Base-by-base conservation (phyloP, 352 stramenopile genomes). In the Pythium biforme region DNA sequence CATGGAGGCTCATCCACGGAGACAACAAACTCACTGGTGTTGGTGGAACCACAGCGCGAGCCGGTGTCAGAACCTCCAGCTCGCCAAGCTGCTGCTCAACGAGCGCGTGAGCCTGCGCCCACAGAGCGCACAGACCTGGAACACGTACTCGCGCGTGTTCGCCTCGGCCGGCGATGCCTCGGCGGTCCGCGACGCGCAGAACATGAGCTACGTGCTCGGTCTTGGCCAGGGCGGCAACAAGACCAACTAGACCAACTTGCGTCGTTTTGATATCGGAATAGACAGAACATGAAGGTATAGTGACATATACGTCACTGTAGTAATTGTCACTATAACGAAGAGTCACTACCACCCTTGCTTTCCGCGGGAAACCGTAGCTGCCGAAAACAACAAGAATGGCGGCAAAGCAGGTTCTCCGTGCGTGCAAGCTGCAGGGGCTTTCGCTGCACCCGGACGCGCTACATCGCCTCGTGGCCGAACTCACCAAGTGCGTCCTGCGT, bases 141-240 rank as follows among this genome's bases (percentile, higher is more conserved):
- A 80, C 56, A 76, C 76, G 10, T 94, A 84, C 65, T 92, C 80
- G 31, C 78, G 77, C 39, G 72, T 95, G 27, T 89, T 77, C 10
- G 82, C 77, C 59, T 81, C 77, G 11, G 76, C 86, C 49, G 81
- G 85, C 34, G 86, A 95, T 49, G 59, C 76, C 23, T 86, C 79
- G 20, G 85, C 76, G n/a, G 77, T 94, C 49, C 81, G 83, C 29
- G 84, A 93, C 37, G 86, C 86, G n/a, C 81, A 93, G 69, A 85
- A 76, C 63, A 95, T 95, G 84, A 94, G 86, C 71, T 95, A 94
- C 72, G 86, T 94, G 46, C 75, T 95, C 46, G 86, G 86, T 3
- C 70, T 93, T 34, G 84, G 84, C 9, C 84, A 90, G 66, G 81
- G 83, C 40, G 84, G 84, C 62, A 88, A 91, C 64, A 63, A 86